Evolutionary conservation across 352 stramenopile species (phyloP).

Genomic region (Pythium utonaiense): DNA sequence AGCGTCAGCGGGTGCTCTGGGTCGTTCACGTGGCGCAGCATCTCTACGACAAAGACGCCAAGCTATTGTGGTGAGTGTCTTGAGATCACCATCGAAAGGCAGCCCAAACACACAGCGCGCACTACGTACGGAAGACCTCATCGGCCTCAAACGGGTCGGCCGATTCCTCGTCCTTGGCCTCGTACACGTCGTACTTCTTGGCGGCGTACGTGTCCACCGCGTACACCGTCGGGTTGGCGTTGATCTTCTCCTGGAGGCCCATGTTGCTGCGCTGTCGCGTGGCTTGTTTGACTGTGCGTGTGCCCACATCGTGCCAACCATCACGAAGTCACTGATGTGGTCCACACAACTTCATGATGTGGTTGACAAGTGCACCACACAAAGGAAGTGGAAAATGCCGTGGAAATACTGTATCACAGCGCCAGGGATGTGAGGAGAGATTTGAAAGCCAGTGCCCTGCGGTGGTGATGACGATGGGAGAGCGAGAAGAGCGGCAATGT

Average conservation of each 20-base stretch:
- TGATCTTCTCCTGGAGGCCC: conserved; percentile 81
- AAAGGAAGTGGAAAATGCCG: no score
- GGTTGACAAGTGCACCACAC: not conserved
- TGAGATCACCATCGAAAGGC: not conserved
- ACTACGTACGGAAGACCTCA: conserved; percentile 78
- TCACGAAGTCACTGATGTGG: not conserved
- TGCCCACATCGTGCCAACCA: not conserved
- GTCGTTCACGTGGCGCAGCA: conserved; percentile 89
- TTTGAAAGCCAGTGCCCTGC: not conserved
- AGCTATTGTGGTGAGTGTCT: not conserved
- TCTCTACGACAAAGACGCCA: conserved; percentile 39
- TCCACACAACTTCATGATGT: conserved; percentile 4
- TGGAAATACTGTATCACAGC: no score
- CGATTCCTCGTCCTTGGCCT: conserved; percentile 56
- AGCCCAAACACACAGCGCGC: not conserved
- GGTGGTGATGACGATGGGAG: not conserved
- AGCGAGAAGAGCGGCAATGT: not conserved
- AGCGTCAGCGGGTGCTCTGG: conserved; percentile 92
- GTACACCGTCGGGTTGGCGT: conserved; percentile 87
- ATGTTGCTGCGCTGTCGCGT: conserved; percentile 38
- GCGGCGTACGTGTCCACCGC: conserved; percentile 48
- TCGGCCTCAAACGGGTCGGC: conserved; percentile 78
- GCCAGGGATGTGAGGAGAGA: no score
- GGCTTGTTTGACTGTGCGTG: not conserved
- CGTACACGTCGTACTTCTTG: conserved; percentile 65